phyloP scores from a whole-genome alignment of 1,139 yeast species.

The Saccharomyces uvarum region DNA sequence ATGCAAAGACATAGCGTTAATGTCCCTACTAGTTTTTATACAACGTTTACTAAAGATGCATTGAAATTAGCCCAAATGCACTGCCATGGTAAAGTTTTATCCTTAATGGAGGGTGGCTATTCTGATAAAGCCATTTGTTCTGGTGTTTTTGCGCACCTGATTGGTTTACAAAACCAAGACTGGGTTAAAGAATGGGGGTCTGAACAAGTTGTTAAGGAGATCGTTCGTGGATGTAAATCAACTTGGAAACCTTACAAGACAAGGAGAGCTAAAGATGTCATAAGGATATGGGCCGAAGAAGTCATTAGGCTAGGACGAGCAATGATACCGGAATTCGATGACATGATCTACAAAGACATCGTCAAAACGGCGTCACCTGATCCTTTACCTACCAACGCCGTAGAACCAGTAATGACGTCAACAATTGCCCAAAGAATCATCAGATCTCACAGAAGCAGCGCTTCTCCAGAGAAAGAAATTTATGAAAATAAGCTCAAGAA shows the following conservation, averaged over 20 bases:
- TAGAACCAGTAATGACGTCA: neutral
- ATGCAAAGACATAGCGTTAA: conserved; percentile 84
- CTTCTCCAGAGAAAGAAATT: conserved; percentile 5
- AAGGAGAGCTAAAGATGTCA: conserved; percentile 37
- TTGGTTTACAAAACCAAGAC: conserved; percentile 50
- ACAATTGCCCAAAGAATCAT: conserved; percentile 21
- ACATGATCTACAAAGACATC: conserved; percentile 19
- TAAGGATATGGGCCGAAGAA: conserved; percentile 56
- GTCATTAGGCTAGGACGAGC: conserved; percentile 61
- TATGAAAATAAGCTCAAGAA: neutral
- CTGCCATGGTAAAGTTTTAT: conserved; percentile 55
- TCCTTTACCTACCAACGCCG: neutral
- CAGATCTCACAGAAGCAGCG: conserved; percentile 14
- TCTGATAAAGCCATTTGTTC: conserved; percentile 77
- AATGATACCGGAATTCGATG: conserved; percentile 49
- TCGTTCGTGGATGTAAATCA: conserved; percentile 61
- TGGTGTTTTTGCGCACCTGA: conserved; percentile 71
- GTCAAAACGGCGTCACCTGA: conserved; percentile 1
- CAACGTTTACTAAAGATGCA: conserved; percentile 66
- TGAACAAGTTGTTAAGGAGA: conserved; percentile 55
- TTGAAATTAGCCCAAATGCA: conserved; percentile 56
- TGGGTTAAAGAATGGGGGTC: conserved; percentile 65
- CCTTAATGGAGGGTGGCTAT: conserved; percentile 81
- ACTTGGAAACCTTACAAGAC: conserved; percentile 55
- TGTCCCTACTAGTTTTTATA: conserved; percentile 76